Percentiles rank a stretch among this genome's conserved stretches.
Evolutionary conservation across 108 stramenopile species (phyloP).

Genomic region (Chaetoceros muelleri): DNA sequence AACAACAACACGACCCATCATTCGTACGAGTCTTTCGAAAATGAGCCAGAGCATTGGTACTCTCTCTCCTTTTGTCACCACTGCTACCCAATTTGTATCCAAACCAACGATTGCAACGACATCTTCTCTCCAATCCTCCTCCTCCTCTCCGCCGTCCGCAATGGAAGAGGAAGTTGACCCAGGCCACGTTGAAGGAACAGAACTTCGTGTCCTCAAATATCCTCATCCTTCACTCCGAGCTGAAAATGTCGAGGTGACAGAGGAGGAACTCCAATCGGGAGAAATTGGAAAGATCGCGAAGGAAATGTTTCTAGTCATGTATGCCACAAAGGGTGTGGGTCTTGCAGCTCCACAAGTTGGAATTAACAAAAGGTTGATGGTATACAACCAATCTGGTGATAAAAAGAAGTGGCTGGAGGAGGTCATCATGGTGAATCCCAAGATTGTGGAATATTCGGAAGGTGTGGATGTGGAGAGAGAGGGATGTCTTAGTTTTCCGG

Average conservation of each 20-base stretch:
- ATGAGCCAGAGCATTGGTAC: too few relatives aligned
- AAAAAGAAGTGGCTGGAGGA: constrained; percentile 64
- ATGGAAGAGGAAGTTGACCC: constrained; percentile 72
- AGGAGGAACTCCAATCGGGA: constrained; percentile 32
- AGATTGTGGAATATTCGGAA: constrained; percentile 58
- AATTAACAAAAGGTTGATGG: constrained; percentile 86
- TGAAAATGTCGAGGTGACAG: constrained; percentile 54
- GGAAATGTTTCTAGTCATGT: constrained; percentile 95
- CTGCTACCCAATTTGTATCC: too few relatives aligned
- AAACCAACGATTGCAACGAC: too few relatives aligned
- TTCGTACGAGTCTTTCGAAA: too few relatives aligned
- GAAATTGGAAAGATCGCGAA: constrained; percentile 67
- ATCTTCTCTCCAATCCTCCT: too few relatives aligned
- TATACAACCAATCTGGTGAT: constrained; percentile 89
- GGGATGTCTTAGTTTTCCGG: constrained; percentile 90
- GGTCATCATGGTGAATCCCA: constrained; percentile 78
- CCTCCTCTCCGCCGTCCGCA: too few relatives aligned
- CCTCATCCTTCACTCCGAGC: constrained; percentile 85
- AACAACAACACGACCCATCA: too few relatives aligned
- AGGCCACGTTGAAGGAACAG: constrained; percentile 70
- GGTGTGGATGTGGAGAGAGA: constrained; percentile 60
- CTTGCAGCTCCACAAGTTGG: constrained; percentile 88
- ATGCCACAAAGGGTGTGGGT: constrained; percentile 88
- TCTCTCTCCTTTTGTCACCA: too few relatives aligned
- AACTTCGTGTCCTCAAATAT: constrained; percentile 82